phyloP scores from a whole-genome alignment of 2,329 filamentous ascomycete genomes.

The Venturia effusa region DNA sequence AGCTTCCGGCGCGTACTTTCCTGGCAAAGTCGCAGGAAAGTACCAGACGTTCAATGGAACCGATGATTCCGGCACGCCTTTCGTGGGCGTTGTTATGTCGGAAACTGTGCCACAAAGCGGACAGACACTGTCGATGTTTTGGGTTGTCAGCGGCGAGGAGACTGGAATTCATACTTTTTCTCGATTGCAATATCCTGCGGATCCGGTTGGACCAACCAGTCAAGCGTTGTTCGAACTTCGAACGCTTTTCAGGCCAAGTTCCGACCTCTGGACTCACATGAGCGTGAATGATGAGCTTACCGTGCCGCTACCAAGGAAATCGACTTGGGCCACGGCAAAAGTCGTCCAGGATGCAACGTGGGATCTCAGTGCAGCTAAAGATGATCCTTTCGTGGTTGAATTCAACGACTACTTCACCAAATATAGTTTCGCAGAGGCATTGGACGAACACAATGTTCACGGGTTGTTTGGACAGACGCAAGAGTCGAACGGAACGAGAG shows the following conservation, averaged over 20 bases:
- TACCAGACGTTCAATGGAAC: not conserved
- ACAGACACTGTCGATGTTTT: slow-evolving; percentile 53
- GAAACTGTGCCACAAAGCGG: slow-evolving; percentile 48
- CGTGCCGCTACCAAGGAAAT: slow-evolving; percentile 39
- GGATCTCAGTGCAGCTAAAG: slow-evolving; percentile 44
- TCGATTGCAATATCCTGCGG: slow-evolving; percentile 47
- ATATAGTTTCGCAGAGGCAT: slow-evolving; percentile 50
- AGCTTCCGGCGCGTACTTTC: not conserved
- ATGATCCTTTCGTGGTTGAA: slow-evolving; percentile 45
- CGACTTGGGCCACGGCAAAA: slow-evolving; percentile 31
- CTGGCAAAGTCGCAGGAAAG: not conserved
- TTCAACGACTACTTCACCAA: slow-evolving; percentile 55
- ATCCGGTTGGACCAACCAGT: slow-evolving; percentile 45
- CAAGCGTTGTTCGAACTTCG: slow-evolving; percentile 45
- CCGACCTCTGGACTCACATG: slow-evolving; percentile 50
- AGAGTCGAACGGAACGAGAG: not conserved
- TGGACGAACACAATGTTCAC: slow-evolving; percentile 48
- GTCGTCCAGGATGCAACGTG: slow-evolving; percentile 55
- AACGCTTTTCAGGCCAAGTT: slow-evolving; percentile 50
- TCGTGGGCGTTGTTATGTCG: slow-evolving; percentile 49
- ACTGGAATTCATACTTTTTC: slow-evolving; percentile 53
- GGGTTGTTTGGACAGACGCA: slow-evolving; percentile 29
- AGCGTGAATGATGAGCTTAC: slow-evolving; percentile 44
- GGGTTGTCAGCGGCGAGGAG: slow-evolving; percentile 52
- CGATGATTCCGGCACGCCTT: slow-evolving; percentile 26